A percentile compares a stretch with the other conserved stretches of the same genome.
Conservation (phyloP, 1,284 basidiomycete species). For the Mycosarcoma mackinlayi region DNA sequence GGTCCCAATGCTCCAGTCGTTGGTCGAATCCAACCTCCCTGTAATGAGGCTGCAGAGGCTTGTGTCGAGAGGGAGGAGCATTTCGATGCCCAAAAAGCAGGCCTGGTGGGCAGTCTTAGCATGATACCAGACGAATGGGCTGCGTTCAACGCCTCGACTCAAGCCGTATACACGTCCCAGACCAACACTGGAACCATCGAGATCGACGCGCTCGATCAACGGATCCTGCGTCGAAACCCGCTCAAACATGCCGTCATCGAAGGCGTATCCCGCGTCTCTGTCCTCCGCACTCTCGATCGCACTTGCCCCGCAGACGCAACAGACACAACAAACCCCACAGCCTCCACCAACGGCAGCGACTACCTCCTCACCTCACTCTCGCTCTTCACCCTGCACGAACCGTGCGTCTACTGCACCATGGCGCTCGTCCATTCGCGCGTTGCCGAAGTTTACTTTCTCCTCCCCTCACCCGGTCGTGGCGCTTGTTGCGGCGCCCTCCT, state of each 20-base stretch:
- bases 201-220: conserved; percentile 56
- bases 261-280: conserved; percentile 21
- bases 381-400: conserved; percentile 65
- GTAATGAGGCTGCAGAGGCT: too few relatives aligned
- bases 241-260: conserved; percentile 60
- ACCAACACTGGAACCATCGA: conserved; percentile 28
- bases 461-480: conserved; percentile 54
- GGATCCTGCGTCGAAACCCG: conserved; percentile 51
- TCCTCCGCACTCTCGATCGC: conserved; percentile 19
- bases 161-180: conserved; percentile 3
- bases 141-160: not conserved
- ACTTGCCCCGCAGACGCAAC: not conserved
- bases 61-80: not conserved
- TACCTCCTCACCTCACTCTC: conserved; percentile 62
- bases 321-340: not conserved
- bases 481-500: conserved; percentile 58
- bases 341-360: conserved; percentile 55
- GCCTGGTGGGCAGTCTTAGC: conserved; percentile 5
- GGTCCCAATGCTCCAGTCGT: conserved; percentile 15
- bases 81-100: not conserved
- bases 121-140: conserved; percentile 28
- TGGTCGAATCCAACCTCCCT: conserved; percentile 12
- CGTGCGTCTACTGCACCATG: conserved; percentile 66
- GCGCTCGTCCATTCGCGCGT: conserved; percentile 65
- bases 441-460: conserved; percentile 55